Evolutionary conservation across 2,329 filamentous ascomycete species (phyloP).

Genomic region (Epichloe gansuensis): DNA sequence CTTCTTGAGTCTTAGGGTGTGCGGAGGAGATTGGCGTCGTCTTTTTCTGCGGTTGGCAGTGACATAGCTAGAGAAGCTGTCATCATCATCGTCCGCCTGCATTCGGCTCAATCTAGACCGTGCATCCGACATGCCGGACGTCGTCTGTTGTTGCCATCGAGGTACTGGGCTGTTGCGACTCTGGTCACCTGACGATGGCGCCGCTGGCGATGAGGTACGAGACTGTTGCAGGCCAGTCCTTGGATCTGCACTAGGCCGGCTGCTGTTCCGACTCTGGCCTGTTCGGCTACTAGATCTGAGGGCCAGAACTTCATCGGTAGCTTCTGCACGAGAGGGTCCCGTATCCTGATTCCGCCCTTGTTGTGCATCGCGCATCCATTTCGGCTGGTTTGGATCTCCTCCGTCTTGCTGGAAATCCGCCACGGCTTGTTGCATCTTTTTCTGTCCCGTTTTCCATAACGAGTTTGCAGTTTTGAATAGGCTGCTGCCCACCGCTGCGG

Average conservation of each 20-base stretch:
- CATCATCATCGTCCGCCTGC: slow-evolving; percentile 57
- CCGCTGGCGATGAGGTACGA: slow-evolving; percentile 37
- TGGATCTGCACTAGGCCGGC: slow-evolving; percentile 16
- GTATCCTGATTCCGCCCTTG: slow-evolving; percentile 27
- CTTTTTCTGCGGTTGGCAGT: slow-evolving; percentile 76
- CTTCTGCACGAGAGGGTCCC: slow-evolving; percentile 20
- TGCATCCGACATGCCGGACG: slow-evolving; percentile 22
- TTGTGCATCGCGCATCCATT: slow-evolving; percentile 81
- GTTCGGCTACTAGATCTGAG: slow-evolving; percentile 54
- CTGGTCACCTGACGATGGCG: slow-evolving; percentile 30
- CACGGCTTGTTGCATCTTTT: slow-evolving; percentile 84
- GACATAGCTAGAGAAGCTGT: slow-evolving; percentile 63
- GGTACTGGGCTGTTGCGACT: slow-evolving; percentile 36
- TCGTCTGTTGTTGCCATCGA: slow-evolving; percentile 44
- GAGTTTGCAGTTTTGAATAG: slow-evolving; percentile 91
- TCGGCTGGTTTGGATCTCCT: slow-evolving; percentile 68
- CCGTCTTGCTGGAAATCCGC: slow-evolving; percentile 62
- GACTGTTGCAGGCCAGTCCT: slow-evolving; percentile 20
- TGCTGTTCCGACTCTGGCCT: slow-evolving; percentile 24
- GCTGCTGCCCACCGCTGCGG: slow-evolving; percentile 69
- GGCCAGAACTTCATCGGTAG: slow-evolving; percentile 68
- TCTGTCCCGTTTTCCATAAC: slow-evolving; percentile 88
- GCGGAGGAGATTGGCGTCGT: slow-evolving; percentile 35
- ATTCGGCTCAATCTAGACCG: slow-evolving; percentile 55
- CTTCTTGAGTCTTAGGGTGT: slow-evolving; percentile 21